These are phyloP conservation scores for Aegilops tauschii DNA, from an alignment of 176 grass and related monocot genomes.

Conservation along the genomic window DNA sequence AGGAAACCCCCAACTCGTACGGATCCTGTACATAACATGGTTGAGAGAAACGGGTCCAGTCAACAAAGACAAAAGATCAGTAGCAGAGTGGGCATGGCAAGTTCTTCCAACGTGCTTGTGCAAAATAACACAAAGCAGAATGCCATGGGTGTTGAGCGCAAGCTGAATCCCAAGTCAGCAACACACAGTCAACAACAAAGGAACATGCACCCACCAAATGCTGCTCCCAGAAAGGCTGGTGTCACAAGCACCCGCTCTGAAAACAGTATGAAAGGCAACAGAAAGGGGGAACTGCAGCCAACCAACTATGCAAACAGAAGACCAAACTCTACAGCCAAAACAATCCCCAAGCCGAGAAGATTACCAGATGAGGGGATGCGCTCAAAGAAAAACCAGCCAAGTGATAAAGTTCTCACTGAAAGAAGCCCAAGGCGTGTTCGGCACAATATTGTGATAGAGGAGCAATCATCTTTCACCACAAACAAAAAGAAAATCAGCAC, in stretches of 20 bases:
- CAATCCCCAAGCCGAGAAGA: constrained; percentile 50
- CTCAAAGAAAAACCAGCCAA: constrained; percentile 40
- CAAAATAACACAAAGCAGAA: constrained; percentile 80
- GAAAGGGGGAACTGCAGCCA: constrained; percentile 40
- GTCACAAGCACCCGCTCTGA: constrained; percentile 28
- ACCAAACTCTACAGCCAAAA: constrained; percentile 38
- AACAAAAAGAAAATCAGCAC: constrained; percentile 59
- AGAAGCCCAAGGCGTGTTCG: constrained; percentile 55
- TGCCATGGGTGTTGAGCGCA: constrained; percentile 34
- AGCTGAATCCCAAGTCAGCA: constrained; percentile 44
- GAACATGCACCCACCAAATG: constrained; percentile 34
- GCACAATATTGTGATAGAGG: constrained; percentile 85
- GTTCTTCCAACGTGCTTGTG: constrained; percentile 39
- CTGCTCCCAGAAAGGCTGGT: constrained; percentile 42
- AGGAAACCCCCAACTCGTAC: constrained; percentile 31
- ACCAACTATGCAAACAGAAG: constrained; percentile 28
- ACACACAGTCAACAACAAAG: constrained; percentile 39
- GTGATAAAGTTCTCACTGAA: constrained; percentile 38
- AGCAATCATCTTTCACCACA: constrained; percentile 44
- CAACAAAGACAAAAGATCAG: constrained; percentile 42
- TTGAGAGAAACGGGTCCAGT: constrained; percentile 25
- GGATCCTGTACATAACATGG: constrained; percentile 17
- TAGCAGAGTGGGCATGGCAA: constrained; percentile 24
- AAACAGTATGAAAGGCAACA: constrained; percentile 25
- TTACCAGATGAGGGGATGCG: constrained; percentile 30